phyloP scores from a whole-genome alignment of 2,329 filamentous ascomycete species.

The Alternaria sp. region DNA sequence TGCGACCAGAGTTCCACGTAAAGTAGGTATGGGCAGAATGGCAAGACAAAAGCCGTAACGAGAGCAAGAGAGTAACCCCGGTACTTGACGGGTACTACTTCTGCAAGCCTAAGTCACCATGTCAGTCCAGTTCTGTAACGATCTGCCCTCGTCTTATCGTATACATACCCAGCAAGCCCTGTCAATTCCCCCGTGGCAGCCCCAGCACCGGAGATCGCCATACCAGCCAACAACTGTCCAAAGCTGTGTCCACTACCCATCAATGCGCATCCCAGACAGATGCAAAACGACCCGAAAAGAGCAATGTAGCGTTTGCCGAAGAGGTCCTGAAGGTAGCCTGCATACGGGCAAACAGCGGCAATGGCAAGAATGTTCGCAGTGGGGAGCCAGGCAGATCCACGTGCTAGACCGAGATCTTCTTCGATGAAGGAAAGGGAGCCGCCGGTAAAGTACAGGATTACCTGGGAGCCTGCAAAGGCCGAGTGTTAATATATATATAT shows the following conservation, averaged over 20 bases:
- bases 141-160: background rate
- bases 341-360: slow-evolving; percentile 46
- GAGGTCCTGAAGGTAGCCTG: slow-evolving; percentile 49
- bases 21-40: slow-evolving; percentile 47
- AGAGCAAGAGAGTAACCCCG: slow-evolving; percentile 46
- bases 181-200: slow-evolving; percentile 49
- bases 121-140: background rate
- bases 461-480: slow-evolving; percentile 38
- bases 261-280: slow-evolving; percentile 43
- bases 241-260: slow-evolving; percentile 44
- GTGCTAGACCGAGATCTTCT: slow-evolving; percentile 34
- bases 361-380: slow-evolving; percentile 50
- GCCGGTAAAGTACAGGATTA: slow-evolving; percentile 48
- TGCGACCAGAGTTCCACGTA: slow-evolving; percentile 45
- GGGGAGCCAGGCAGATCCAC: slow-evolving; percentile 43
- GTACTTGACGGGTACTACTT: slow-evolving; percentile 46
- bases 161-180: slow-evolving; percentile 45
- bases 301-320: slow-evolving; percentile 50
- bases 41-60: slow-evolving; percentile 47
- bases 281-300: slow-evolving; percentile 41
- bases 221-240: slow-evolving; percentile 46
- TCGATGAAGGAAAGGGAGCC: slow-evolving; percentile 45
- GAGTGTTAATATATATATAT: background rate
- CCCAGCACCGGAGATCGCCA: slow-evolving; percentile 47
- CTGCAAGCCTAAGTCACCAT: slow-evolving; percentile 35